Conservation (phyloP, 345 rosid genomes). For the Moringa oleifera region DNA sequence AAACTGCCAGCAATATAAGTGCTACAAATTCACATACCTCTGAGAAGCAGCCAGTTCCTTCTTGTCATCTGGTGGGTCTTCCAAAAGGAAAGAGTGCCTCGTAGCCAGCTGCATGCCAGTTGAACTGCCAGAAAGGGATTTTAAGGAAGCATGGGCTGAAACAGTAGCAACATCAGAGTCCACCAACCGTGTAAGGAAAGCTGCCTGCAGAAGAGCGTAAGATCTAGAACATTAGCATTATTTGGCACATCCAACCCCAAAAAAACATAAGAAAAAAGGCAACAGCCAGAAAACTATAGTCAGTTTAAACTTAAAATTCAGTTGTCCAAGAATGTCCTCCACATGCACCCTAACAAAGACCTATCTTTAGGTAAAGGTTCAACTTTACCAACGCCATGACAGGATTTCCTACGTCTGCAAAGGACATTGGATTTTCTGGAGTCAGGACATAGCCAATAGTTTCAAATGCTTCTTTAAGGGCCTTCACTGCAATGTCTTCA, state of each 20-base stretch:
- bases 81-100: slow-evolving; percentile 83
- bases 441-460: slow-evolving; percentile 61
- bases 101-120: slow-evolving; percentile 68
- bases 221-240: neutral
- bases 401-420: slow-evolving; percentile 94
- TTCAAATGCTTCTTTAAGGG: slow-evolving; percentile 87
- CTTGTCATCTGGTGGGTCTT: slow-evolving; percentile 72
- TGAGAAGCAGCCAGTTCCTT: slow-evolving; percentile 43
- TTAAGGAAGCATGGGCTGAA: slow-evolving; percentile 60
- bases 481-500: slow-evolving; percentile 61
- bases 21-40: slow-evolving; percentile 37
- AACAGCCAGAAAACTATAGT: neutral
- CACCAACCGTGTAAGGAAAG: slow-evolving; percentile 58
- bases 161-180: slow-evolving; percentile 71
- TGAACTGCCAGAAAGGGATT: slow-evolving; percentile 49
- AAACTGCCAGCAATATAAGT: slow-evolving; percentile 10
- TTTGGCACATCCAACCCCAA: neutral
- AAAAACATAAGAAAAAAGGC: neutral
- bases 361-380: slow-evolving; percentile 1
- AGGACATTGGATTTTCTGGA: slow-evolving; percentile 63
- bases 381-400: slow-evolving; percentile 96
- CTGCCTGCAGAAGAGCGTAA: slow-evolving; percentile 49
- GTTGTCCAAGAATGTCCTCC: neutral
- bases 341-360: neutral
- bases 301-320: neutral